Conservation (phyloP, 2,329 filamentous ascomycete species). For the Lasiodiplodia citricola region DNA sequence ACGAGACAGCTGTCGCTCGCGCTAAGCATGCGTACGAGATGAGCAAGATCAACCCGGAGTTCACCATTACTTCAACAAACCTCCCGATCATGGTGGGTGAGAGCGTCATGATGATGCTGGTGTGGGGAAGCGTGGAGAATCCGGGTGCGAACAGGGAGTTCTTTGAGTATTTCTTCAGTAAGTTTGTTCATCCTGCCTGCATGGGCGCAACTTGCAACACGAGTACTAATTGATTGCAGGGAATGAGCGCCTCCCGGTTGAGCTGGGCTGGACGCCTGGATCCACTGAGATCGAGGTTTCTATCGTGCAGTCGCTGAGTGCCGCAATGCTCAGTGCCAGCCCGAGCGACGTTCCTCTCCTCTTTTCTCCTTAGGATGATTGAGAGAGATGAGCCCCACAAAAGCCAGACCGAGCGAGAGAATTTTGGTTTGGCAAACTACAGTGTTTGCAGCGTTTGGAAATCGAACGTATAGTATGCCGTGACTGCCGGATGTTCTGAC, state of each 20-base stretch:
- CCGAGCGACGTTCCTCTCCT: not conserved
- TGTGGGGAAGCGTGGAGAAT: constrained; percentile 30
- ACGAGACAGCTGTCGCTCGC: constrained; percentile 24
- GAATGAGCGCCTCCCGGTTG: constrained; percentile 11
- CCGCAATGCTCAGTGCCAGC: not conserved
- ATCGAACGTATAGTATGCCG: no score
- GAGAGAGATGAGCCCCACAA: no score
- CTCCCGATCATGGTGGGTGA: constrained; percentile 34
- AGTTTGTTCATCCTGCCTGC: constrained; percentile 13
- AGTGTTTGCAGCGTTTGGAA: no score
- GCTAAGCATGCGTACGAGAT: constrained; percentile 31
- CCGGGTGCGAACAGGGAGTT: constrained; percentile 30
- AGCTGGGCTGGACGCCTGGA: constrained; percentile 3
- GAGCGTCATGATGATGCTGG: constrained; percentile 31
- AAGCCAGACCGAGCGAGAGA: no score
- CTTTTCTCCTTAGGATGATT: not conserved
- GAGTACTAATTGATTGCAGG: not conserved
- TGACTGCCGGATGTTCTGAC: no score
- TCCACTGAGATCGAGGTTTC: not conserved
- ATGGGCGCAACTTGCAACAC: not conserved
- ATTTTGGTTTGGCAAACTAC: no score
- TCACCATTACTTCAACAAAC: constrained; percentile 28
- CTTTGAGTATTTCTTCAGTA: constrained; percentile 37
- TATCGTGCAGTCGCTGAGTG: not conserved
- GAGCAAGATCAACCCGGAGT: constrained; percentile 29